Conservation (phyloP, 2,329 filamentous ascomycete genomes). For the Ceratocystis eucalypticola region DNA sequence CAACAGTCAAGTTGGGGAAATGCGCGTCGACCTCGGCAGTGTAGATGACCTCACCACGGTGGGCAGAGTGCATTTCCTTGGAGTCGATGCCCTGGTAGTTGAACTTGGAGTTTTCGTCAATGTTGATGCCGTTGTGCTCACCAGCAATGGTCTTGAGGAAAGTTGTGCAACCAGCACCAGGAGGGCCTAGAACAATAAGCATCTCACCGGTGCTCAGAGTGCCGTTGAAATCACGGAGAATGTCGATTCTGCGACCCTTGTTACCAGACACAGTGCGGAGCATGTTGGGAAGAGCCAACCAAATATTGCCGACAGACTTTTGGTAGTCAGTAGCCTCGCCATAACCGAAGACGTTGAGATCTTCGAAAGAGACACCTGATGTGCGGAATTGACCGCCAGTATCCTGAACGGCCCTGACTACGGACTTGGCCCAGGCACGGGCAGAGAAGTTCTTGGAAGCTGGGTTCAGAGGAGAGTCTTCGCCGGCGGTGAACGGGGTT, state of each 20-base stretch:
- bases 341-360: constrained; percentile 55
- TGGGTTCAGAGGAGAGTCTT: constrained; percentile 42
- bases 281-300: constrained; percentile 36
- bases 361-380: constrained; percentile 51
- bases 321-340: constrained; percentile 58
- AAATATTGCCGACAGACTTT: constrained; percentile 50
- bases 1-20: constrained; percentile 63
- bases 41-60: constrained; percentile 77
- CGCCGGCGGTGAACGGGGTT: constrained; percentile 39
- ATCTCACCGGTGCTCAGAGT: constrained; percentile 59
- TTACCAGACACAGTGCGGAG: constrained; percentile 39
- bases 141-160: constrained; percentile 75
- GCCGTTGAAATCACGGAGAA: constrained; percentile 54
- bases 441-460: constrained; percentile 39
- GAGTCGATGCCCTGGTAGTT: constrained; percentile 68
- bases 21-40: constrained; percentile 74
- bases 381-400: constrained; percentile 45
- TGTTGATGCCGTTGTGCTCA: constrained; percentile 65
- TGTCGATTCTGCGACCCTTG: constrained; percentile 47
- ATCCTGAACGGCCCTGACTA: constrained; percentile 39
- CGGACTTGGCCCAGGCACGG: constrained; percentile 46
- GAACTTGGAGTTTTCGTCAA: constrained; percentile 57
- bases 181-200: constrained; percentile 60
- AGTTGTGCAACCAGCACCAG: constrained; percentile 65
- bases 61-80: constrained; percentile 61